A percentile compares a stretch with the other conserved stretches of the same genome.
Evolutionary conservation across 2,329 filamentous ascomycete genomes (phyloP).

Genomic region (Arthrobotrys entomopaga): DNA sequence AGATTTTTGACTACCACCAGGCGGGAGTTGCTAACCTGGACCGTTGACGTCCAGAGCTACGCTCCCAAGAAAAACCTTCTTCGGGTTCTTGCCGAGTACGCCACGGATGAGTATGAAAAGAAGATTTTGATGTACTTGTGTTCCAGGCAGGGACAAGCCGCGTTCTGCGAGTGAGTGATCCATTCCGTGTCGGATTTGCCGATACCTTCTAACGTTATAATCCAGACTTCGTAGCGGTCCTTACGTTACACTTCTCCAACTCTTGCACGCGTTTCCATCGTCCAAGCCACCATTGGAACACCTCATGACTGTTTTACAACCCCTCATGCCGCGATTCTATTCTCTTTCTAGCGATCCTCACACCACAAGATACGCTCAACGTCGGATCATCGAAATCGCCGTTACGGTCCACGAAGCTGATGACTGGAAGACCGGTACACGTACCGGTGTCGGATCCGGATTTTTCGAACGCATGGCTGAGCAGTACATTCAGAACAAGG

Average conservation of each 20-base stretch:
- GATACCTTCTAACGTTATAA: conserved; percentile 38
- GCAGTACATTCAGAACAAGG: conserved; percentile 20
- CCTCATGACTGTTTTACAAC: conserved; percentile 81
- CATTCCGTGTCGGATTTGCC: conserved; percentile 10
- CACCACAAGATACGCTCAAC: conserved; percentile 75
- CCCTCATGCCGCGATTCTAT: conserved; percentile 97
- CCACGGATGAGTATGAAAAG: conserved; percentile 81
- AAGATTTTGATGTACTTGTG: conserved; percentile 87
- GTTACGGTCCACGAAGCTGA: conserved; percentile 90
- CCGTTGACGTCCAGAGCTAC: conserved; percentile 90
- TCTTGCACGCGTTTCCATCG: conserved; percentile 91
- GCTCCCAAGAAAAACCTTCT: conserved; percentile 88
- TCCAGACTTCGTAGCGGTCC: conserved; percentile 78
- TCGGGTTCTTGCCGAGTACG: conserved; percentile 85
- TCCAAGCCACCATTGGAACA: conserved; percentile 85
- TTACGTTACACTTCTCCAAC: conserved; percentile 83
- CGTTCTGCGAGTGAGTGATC: conserved; percentile 79
- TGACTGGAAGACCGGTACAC: conserved; percentile 77
- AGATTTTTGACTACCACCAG: conserved; percentile 89
- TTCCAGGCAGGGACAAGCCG: conserved; percentile 87
- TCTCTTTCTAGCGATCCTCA: conserved; percentile 96
- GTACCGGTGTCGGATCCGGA: conserved; percentile 89
- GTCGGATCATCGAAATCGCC: conserved; percentile 91
- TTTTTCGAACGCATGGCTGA: conserved; percentile 87
- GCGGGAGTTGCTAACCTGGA: conserved; percentile 93